Base-by-base conservation (phyloP, 1,284 basidiomycete species). In the Microbotryomycetes sp. region DNA sequence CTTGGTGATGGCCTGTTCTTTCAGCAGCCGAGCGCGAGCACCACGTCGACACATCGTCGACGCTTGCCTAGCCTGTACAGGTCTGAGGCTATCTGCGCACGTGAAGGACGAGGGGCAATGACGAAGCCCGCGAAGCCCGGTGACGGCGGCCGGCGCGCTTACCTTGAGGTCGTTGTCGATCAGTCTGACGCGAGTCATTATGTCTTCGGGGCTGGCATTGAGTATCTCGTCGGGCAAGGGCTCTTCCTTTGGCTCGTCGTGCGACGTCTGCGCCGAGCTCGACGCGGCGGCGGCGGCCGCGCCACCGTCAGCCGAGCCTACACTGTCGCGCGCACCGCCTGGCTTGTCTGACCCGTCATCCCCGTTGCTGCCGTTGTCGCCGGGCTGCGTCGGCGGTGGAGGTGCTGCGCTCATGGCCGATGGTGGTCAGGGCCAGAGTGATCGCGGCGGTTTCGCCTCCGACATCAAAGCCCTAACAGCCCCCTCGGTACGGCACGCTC, bases 151-250 rank as follows among this genome's bases (percentile, higher is more conserved):
- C n/a, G 9, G 48, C 48, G 21, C 26, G 72, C 79, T 56, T 52
- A 88, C 89, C 82, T 91, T 93, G 73, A 94, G 85, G 72, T 97
- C 92, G 72, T 94, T 96, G 65, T 97, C 92, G 71, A 97, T 89
- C 66, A 96, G 59, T 45, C 71, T 28, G 5, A 85, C 87, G 76
- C 91, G 83, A 61, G 90, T 90, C 64, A 85, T 75, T 67, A 96
- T 88, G 68, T 93, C 91, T 57, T 93, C 89, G 2, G 87, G 85
- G 60, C 78, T 81, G 52, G 88, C 76, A 31, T 81, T 76, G 75
- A 84, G 78, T 69, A 92, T 85, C 27, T 92, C 89, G 67, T 85
- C 84, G 1, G 89, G 88, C 61, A 91, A 24, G 2, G 60, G 64
- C 9, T 61, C 64, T 60, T 68, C 64, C 35, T 63, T 48, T 0